A percentile compares a stretch with the other conserved stretches of the same genome.
Conservation (phyloP, 2,329 filamentous ascomycete genomes). For the Juglanconis sp. region DNA sequence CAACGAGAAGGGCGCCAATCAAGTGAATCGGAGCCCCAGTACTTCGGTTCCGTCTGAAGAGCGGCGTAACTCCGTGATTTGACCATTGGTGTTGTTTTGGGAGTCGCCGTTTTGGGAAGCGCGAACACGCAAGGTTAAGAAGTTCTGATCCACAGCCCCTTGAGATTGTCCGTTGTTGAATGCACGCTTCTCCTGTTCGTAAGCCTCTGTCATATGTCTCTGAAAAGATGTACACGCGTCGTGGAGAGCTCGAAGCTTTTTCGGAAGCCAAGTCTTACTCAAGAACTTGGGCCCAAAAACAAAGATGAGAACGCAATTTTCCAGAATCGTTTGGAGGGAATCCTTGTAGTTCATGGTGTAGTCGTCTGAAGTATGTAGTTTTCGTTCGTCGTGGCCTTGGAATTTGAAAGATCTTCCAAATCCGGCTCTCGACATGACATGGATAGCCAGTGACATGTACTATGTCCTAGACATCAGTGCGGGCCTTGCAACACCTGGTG, state of each 20-base stretch:
- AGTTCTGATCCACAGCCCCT: neutral
- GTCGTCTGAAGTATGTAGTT: neutral
- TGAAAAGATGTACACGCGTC: neutral
- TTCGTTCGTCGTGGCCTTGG: slow-evolving; percentile 24
- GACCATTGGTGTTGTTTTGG: neutral
- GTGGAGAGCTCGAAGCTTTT: neutral
- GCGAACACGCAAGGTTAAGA: slow-evolving; percentile 6
- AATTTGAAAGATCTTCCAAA: slow-evolving; percentile 31
- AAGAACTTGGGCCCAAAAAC: slow-evolving; percentile 22
- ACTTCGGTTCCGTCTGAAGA: neutral
- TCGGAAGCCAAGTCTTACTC: neutral
- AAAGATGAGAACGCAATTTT: slow-evolving; percentile 31
- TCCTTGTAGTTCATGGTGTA: slow-evolving; percentile 25
- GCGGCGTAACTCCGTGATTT: slow-evolving; percentile 28
- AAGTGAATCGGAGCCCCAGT: slow-evolving; percentile 4
- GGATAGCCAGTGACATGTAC: slow-evolving; percentile 20
- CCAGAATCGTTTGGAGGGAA: slow-evolving; percentile 26
- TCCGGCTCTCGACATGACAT: slow-evolving; percentile 27
- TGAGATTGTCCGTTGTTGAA: neutral
- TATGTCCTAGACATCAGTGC: too few species aligned
- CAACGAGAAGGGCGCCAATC: neutral
- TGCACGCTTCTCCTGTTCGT: neutral
- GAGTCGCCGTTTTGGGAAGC: slow-evolving; percentile 4
- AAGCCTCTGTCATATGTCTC: neutral
- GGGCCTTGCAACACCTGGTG: too few species aligned